phyloP scores from a whole-genome alignment of 345 rosid genomes.

The Clarkia xantiana region DNA sequence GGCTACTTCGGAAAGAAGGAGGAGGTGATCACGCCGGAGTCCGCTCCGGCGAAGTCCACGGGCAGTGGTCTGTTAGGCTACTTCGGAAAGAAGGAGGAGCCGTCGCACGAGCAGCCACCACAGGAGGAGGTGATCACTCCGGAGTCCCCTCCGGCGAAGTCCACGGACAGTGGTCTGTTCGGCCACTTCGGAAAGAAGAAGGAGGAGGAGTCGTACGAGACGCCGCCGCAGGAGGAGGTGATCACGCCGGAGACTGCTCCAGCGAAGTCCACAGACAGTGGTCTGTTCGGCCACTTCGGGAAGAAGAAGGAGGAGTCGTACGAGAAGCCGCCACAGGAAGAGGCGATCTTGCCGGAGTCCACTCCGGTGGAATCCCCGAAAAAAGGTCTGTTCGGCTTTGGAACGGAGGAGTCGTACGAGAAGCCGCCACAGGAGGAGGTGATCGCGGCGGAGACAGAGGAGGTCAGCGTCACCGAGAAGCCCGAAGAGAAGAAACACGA shows the following conservation, averaged over 20 bases:
- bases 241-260: constrained; percentile 44
- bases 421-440: constrained; percentile 13
- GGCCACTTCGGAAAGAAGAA: constrained; percentile 68
- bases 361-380: no score
- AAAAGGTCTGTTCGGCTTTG: no score
- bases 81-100: constrained; percentile 55
- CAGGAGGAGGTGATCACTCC: constrained; percentile 31
- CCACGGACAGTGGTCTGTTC: constrained; percentile 60
- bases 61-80: constrained; percentile 80
- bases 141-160: constrained; percentile 21
- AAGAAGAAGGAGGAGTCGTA: neutral
- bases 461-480: constrained; percentile 9
- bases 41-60: constrained; percentile 22
- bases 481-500: constrained; percentile 38
- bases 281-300: no score
- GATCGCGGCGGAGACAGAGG: constrained; percentile 13
- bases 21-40: constrained; percentile 25
- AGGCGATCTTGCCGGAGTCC: constrained; percentile 40
- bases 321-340: constrained; percentile 30
- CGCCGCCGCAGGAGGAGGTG: constrained; percentile 30
- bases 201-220: constrained; percentile 38
- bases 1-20: constrained; percentile 20
- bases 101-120: constrained; percentile 24
- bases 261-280: no score
- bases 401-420: no score